Base-by-base conservation (phyloP, 768 basidiomycete genomes). In the Glaciozyma martinii region DNA sequence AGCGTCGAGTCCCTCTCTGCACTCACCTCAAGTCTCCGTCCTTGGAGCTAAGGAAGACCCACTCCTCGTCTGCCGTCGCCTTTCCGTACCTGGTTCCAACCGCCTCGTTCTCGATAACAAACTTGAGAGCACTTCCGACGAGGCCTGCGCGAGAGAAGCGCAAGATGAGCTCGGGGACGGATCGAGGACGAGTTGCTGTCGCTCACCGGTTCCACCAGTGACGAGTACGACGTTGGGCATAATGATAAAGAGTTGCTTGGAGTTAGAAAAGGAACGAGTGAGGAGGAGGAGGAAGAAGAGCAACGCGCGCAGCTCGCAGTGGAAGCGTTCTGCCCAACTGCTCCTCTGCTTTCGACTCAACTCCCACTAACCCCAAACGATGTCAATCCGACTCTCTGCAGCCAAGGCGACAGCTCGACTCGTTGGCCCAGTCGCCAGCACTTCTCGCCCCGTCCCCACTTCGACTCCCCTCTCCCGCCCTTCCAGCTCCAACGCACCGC, bases 21-120 rank as follows among this genome's bases (percentile, higher is more conserved):
- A 63, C 74, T 64, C 72, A 91, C 91, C 84, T 86, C 21, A 95
- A 79, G 80, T 95, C 92, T 19, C 83, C 90, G 49, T 94, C 90
- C 50, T 82, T 81, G 30, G 86, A 86, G 49, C 82, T 81, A 9
- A 85, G 82, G 76, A 91, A 97, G 53, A 93, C 80, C 92, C 92
- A 95, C 42, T 81, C 82, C 79, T 95, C 92, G 52, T 84, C 86
- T 15, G 82, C 77, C 29, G 77, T 78, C 73, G 84, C 88, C 64
- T 71, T 74, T 49, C 88, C 92, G 74, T 88, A 95, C 57, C 83
- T 80, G 63, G 87, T 88, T 25, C 86, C 87, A 62, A 81, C 81
- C 0, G 87, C 84, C 73, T 94, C 90, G 15, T 81, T 84, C 42
- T 89, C 82, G 75, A 93, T 84, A 47, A 90, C 47, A 53, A 60